These are phyloP conservation scores for Astrothelium macrocarpum DNA, from an alignment of 495 filamentous ascomycete genomes.

Conservation along the genomic window DNA sequence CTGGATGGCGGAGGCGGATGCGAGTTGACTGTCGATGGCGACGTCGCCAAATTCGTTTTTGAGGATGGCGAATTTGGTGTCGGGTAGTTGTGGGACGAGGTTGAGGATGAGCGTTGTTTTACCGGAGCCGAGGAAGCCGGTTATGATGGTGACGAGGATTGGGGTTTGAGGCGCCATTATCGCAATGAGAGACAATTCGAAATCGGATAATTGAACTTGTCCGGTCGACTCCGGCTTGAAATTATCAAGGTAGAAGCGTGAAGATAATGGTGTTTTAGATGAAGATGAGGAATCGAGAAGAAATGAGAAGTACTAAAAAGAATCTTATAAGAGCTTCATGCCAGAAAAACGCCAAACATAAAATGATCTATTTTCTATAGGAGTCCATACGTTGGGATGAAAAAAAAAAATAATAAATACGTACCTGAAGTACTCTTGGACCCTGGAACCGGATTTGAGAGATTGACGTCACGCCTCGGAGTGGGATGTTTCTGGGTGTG, in stretches of 20 bases:
- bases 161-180: constrained; percentile 32
- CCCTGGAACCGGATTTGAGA: too few species aligned
- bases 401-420: neutral
- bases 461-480: neutral
- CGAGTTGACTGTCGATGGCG: constrained; percentile 84
- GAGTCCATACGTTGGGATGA: neutral
- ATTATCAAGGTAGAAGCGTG: too few species aligned
- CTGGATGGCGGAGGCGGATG: constrained; percentile 67
- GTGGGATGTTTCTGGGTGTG: neutral
- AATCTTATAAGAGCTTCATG: too few species aligned
- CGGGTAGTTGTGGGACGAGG: constrained; percentile 68
- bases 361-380: neutral
- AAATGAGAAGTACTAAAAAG: too few species aligned
- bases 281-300: too few species aligned
- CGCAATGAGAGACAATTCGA: neutral
- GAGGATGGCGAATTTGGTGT: constrained; percentile 81
- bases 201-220: neutral
- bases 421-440: too few species aligned
- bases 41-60: constrained; percentile 98
- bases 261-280: too few species aligned
- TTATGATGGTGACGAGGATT: constrained; percentile 87
- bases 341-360: neutral
- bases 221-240: too few species aligned
- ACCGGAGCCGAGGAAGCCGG: constrained; percentile 87
- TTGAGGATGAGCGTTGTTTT: constrained; percentile 91